Evolutionary conservation across 768 basidiomycete species (phyloP).

Genomic region (Amanita molliuscula): DNA sequence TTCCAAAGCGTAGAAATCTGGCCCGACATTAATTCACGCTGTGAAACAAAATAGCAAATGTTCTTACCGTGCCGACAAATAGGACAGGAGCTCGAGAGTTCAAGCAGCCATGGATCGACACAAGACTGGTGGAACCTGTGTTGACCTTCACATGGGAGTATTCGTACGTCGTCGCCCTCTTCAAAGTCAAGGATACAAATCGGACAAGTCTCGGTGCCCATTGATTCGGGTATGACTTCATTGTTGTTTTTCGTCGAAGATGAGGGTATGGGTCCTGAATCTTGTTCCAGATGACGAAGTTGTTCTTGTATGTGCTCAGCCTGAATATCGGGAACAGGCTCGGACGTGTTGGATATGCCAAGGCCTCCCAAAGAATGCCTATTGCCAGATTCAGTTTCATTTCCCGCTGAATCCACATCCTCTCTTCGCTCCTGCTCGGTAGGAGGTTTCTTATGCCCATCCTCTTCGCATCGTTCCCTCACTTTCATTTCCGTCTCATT

Average conservation of each 20-base stretch:
- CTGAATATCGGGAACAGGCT: neutral
- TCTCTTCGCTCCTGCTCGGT: neutral
- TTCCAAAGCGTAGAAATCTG: constrained; percentile 54
- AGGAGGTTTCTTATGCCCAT: neutral
- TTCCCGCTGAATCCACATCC: neutral
- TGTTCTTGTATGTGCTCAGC: neutral
- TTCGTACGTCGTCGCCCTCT: constrained; percentile 83
- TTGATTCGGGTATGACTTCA: constrained; percentile 49
- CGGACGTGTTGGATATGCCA: neutral
- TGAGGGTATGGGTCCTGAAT: neutral
- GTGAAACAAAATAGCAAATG: neutral
- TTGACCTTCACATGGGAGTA: constrained; percentile 85
- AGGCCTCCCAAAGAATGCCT: neutral
- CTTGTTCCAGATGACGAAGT: neutral
- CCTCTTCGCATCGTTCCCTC: constrained; percentile 10
- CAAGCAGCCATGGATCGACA: constrained; percentile 89
- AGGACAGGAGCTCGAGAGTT: constrained; percentile 85
- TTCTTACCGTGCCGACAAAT: constrained; percentile 79
- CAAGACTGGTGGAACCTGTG: constrained; percentile 87
- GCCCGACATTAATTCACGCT: neutral
- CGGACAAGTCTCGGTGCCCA: constrained; percentile 82
- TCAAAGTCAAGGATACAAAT: constrained; percentile 95
- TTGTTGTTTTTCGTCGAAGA: constrained; percentile 10
- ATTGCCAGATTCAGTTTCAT: neutral
- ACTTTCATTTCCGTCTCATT: constrained; percentile 10